A percentile compares a stretch with the other conserved stretches of the same genome.
Evolutionary conservation across 306 rosid species (phyloP).

Genomic region (Cucumis hystrix): DNA sequence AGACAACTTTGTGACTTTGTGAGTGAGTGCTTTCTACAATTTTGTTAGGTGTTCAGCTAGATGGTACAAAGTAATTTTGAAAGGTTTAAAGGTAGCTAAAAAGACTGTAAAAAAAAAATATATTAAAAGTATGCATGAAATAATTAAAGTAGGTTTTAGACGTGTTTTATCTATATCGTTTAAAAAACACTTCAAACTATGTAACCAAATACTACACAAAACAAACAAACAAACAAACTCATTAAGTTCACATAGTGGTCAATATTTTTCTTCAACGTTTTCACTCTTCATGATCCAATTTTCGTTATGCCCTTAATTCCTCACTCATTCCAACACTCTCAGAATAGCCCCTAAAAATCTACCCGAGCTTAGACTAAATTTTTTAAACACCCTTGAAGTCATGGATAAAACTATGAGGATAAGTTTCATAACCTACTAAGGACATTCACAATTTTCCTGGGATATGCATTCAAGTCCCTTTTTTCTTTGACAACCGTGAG

Average conservation of each 20-base stretch:
- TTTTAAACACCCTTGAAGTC: not conserved
- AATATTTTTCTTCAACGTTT: no score
- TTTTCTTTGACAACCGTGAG: no score
- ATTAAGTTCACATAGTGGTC: no score
- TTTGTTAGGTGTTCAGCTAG: not conserved
- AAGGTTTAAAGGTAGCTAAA: not conserved
- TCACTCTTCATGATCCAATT: no score
- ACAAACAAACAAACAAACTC: not conserved
- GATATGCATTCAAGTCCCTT: not conserved
- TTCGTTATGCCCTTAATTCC: no score
- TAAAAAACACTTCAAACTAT: not conserved
- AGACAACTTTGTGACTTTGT: no score
- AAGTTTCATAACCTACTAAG: not conserved
- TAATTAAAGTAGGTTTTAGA: not conserved
- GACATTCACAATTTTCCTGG: not conserved
- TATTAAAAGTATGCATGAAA: not conserved
- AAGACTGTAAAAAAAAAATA: not conserved
- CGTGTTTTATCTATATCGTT: no score
- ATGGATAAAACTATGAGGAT: not conserved
- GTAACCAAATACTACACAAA: not conserved
- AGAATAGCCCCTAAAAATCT: not conserved
- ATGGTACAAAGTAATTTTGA: not conserved
- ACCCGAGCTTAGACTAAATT: not conserved
- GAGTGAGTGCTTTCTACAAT: not conserved
- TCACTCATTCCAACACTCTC: no score